phyloP scores from a whole-genome alignment of 2,329 filamentous ascomycete species.

The Aspergillus proliferans region DNA sequence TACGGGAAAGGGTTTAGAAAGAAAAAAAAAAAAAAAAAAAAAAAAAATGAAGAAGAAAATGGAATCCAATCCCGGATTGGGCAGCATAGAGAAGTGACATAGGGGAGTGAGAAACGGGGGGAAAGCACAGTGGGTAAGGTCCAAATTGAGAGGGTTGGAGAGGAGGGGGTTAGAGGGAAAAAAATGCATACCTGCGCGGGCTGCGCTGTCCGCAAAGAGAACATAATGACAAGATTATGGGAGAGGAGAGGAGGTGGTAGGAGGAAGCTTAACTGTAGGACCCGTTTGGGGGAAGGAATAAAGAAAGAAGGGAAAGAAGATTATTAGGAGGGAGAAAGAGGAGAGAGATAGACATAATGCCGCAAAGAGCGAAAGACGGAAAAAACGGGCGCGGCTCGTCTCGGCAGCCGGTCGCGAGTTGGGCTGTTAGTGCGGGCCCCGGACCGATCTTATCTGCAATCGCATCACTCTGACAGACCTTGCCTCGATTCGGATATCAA shows the following conservation, averaged over 20 bases:
- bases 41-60: background rate
- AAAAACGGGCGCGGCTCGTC: conserved; percentile 30
- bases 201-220: conserved; percentile 35
- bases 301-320: conserved; percentile 11
- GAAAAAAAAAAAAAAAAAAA: background rate
- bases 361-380: conserved; percentile 10
- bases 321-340: conserved; percentile 12
- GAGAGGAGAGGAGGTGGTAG: conserved; percentile 10
- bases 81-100: conserved; percentile 28
- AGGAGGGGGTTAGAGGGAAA: conserved; percentile 26
- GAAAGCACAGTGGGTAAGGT: conserved; percentile 38
- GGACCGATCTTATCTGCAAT: conserved; percentile 6
- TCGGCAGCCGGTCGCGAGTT: conserved; percentile 20
- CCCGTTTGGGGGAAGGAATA: background rate
- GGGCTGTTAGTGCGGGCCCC: background rate
- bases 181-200: conserved; percentile 33
- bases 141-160: background rate
- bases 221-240: conserved; percentile 28
- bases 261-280: background rate
- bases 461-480: background rate
- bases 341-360: conserved; percentile 3
- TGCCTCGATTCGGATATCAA: background rate
- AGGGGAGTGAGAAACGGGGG: conserved; percentile 17
- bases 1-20: too few species aligned
- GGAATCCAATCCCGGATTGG: background rate